Conservation (phyloP, 2,329 filamentous ascomycete genomes). For the Calonectria pauciramosa region DNA sequence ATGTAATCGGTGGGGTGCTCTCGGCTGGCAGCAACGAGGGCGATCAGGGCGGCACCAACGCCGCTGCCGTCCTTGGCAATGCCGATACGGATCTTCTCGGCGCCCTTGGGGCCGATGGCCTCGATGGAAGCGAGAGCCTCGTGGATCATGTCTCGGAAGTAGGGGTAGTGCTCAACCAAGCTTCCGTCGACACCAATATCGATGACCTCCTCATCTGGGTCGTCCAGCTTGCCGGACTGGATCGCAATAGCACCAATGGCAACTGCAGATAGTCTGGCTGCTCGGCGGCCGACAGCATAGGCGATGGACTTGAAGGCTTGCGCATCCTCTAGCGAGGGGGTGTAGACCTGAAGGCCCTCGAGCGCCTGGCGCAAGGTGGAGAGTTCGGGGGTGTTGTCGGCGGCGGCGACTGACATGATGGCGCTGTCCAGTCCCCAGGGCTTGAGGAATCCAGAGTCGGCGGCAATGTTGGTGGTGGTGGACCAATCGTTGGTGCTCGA, state of each 20-base stretch:
- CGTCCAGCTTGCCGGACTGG: constrained; percentile 79
- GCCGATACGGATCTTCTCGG: constrained; percentile 90
- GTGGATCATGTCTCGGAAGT: constrained; percentile 89
- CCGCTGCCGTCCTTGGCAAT: constrained; percentile 96
- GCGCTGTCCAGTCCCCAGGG: constrained; percentile 93
- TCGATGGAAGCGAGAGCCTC: constrained; percentile 84
- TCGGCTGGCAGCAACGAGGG: constrained; percentile 83
- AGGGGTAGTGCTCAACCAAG: constrained; percentile 95
- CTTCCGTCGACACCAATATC: constrained; percentile 97
- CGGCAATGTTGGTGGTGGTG: constrained; percentile 78
- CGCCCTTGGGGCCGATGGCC: constrained; percentile 82
- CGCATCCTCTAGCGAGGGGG: constrained; percentile 85
- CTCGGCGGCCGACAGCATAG: constrained; percentile 87
- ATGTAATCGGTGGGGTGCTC: constrained; percentile 65
- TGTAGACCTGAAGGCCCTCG: constrained; percentile 81
- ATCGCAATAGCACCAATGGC: constrained; percentile 89
- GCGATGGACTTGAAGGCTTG: constrained; percentile 88
- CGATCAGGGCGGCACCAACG: constrained; percentile 89
- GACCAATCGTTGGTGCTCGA: constrained; percentile 77
- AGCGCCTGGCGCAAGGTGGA: constrained; percentile 82
- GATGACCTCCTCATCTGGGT: constrained; percentile 76
- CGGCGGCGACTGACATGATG: constrained; percentile 88
- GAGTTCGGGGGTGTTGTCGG: constrained; percentile 81
- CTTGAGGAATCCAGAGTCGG: constrained; percentile 77
- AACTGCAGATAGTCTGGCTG: constrained; percentile 88